These are phyloP conservation scores for Colletotrichum gloeosporioides DNA, from an alignment of 2,329 filamentous ascomycete genomes.

Conservation along the genomic window DNA sequence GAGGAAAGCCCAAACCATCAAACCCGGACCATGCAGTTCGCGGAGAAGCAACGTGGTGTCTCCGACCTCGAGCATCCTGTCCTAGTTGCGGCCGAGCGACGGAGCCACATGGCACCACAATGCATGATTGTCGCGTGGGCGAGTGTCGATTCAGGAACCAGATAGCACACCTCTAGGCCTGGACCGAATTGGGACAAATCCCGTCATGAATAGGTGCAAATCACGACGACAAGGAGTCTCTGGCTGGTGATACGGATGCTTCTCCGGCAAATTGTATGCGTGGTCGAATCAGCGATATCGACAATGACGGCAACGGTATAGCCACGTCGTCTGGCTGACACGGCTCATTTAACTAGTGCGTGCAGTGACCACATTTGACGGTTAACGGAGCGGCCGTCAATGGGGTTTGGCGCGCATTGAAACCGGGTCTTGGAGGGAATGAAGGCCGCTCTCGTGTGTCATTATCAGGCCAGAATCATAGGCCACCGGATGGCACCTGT, in stretches of 20 bases:
- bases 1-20: background rate
- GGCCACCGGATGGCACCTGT: conserved; percentile 5
- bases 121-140: background rate
- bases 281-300: background rate
- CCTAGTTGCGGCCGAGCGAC: background rate
- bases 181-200: background rate
- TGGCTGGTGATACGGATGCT: background rate
- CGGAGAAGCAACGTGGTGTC: conserved; percentile 1
- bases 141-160: background rate
- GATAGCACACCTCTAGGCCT: background rate
- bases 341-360: conserved; percentile 14
- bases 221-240: background rate
- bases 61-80: background rate
- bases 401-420: conserved; percentile 7
- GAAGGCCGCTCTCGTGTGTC: conserved; percentile 1
- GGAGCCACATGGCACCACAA: background rate
- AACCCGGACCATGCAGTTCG: background rate
- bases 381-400: conserved; percentile 12
- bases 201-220: background rate
- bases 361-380: conserved; percentile 6
- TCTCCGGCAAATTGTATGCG: background rate
- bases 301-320: background rate
- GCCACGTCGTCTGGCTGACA: background rate
- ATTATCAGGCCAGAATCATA: conserved; percentile 10
- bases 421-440: background rate